Conservation (phyloP, 805 yeast genomes). For the Metschnikowia rubicola region DNA sequence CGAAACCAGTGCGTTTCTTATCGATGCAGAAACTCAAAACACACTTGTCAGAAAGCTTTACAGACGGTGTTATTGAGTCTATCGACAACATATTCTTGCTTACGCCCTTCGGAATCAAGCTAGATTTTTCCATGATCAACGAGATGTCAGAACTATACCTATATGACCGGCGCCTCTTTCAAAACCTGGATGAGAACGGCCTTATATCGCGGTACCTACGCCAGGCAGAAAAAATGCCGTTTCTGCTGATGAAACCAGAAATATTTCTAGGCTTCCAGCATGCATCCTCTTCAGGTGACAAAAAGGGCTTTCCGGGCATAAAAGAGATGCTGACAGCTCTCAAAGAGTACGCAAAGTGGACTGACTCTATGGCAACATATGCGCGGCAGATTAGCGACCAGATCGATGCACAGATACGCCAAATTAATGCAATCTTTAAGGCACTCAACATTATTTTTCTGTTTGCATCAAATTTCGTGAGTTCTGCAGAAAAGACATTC, state of each 20-base stretch:
- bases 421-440: conserved; percentile 41
- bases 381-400: conserved; percentile 30
- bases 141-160: conserved; percentile 56
- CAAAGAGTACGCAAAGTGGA: conserved; percentile 50
- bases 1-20: conserved; percentile 42
- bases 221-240: not conserved
- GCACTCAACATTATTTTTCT: conserved; percentile 47
- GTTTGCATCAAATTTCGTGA: conserved; percentile 46
- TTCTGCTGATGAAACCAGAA: conserved; percentile 1
- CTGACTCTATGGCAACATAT: conserved; percentile 44
- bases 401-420: conserved; percentile 26
- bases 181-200: conserved; percentile 18
- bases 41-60: conserved; percentile 27
- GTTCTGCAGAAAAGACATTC: conserved; percentile 47
- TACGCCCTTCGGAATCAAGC: conserved; percentile 62
- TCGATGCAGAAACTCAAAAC: conserved; percentile 30
- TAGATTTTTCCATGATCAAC: conserved; percentile 50
- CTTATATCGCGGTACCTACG: conserved; percentile 7
- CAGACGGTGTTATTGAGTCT: conserved; percentile 19
- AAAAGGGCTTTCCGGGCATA: not conserved
- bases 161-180: conserved; percentile 59
- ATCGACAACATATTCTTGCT: conserved; percentile 45
- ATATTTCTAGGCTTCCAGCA: not conserved
- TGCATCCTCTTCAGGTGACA: too few relatives aligned
- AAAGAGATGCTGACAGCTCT: conserved; percentile 3